Base-by-base conservation (phyloP, 192 early-diverging fungal species). In the Coemansia sp. region DNA sequence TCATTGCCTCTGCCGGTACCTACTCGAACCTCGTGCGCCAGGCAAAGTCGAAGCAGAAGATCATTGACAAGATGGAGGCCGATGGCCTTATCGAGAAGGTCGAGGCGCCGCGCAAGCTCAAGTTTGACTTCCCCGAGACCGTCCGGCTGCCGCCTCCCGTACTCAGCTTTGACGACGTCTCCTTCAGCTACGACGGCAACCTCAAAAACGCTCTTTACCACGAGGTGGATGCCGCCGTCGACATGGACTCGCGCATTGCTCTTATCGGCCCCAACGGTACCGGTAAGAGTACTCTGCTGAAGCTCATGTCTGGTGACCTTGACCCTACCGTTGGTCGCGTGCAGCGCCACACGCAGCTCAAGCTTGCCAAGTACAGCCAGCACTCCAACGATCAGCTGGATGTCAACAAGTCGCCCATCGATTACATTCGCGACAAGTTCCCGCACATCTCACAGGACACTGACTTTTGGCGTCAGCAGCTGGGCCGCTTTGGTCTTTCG, bases 51-150 rank as follows among this genome's bases (percentile, higher is more conserved):
- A 91, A 94, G 76, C 97, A 97, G 73, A 99, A 99, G 91, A 99
- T 97, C 78, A 88, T 99, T 44, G 97, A 99, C 84, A 99, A 99
- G 85, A 99, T 99, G 97, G 92, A 95, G 82, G 97, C 95, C 62
- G 97, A 88, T 62, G 97, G 97, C 67, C 83, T 99, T 55, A 88
- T 99, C 50, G 97, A 99, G 67, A 94, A 96, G 84, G 92, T 97
- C 42, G 89, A 93, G 59, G 75, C 80, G 48, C 83, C 82, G 50
- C 81, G 74, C 53, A 64, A 85, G 61, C 92, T 94, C 85, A 87
- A 88, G 65, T 97, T 99, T 82, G 79, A 82, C 65, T 99, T 99
- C 85, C 87, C 89, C 41, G 84, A 89, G 65, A 85, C 88, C 48
- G 88, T 85, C 38, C 91, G 89, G 68, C 86, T 99, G 47, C 97